Percentiles rank a stretch among this genome's conserved stretches.
Conservation (phyloP, 345 rosid species). For the Brassica nigra region DNA sequence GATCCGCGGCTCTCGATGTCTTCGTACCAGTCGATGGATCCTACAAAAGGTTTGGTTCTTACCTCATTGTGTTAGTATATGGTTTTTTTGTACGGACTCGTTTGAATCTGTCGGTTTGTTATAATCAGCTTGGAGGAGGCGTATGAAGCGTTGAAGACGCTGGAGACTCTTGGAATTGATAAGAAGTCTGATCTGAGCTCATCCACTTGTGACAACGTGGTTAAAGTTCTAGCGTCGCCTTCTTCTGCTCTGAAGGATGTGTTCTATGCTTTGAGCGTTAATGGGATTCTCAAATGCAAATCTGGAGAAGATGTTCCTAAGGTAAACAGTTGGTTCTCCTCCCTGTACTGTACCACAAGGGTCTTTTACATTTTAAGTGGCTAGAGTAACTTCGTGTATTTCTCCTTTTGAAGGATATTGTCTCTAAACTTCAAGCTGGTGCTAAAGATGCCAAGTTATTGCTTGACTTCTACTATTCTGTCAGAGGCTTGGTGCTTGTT, state of each 20-base stretch:
- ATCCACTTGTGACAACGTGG: constrained; percentile 52
- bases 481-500: constrained; percentile 68
- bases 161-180: constrained; percentile 72
- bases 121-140: constrained; percentile 69
- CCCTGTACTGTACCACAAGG: neutral
- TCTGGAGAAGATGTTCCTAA: constrained; percentile 46
- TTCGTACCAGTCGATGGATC: constrained; percentile 64
- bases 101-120: neutral
- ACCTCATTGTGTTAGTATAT: constrained; percentile 12
- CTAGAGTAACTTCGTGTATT: neutral
- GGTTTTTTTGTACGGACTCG: neutral
- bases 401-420: constrained; percentile 52
- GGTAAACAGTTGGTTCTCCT: constrained; percentile 47
- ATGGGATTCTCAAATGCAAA: constrained; percentile 63
- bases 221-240: constrained; percentile 54
- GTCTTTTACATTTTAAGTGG: neutral
- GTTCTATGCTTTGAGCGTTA: constrained; percentile 70
- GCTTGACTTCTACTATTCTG: constrained; percentile 71
- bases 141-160: constrained; percentile 73
- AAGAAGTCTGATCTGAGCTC: constrained; percentile 52
- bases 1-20: constrained; percentile 87
- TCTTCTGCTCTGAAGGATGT: constrained; percentile 66
- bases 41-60: constrained; percentile 58
- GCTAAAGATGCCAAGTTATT: constrained; percentile 64
- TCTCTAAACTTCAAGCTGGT: constrained; percentile 66